Conservation (phyloP, 768 basidiomycete genomes). For the Phaeotremella skinneri region DNA sequence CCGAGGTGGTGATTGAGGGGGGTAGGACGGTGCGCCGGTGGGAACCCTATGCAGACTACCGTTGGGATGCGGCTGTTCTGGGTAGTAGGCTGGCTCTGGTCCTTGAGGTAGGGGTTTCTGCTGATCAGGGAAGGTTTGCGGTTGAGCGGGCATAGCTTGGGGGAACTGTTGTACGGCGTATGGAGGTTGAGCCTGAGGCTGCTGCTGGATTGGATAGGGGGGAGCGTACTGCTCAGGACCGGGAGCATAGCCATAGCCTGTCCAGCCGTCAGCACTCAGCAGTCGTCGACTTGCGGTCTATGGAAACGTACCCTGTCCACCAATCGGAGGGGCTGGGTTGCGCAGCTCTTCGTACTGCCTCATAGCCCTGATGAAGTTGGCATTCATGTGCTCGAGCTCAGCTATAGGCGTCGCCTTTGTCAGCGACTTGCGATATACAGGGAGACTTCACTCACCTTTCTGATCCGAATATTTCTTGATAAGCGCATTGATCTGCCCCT, state of each 20-base stretch:
- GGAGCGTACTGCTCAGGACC: conserved; percentile 33
- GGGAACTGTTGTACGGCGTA: conserved; percentile 26
- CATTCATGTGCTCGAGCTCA: conserved; percentile 90
- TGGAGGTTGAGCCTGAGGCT: conserved; percentile 20
- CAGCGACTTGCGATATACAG: conserved; percentile 4
- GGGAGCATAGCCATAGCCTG: conserved; percentile 40
- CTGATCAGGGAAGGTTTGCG: conserved; percentile 42
- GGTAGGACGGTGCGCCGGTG: conserved; percentile 38
- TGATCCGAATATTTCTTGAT: conserved; percentile 98
- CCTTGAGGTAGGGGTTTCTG: conserved; percentile 46
- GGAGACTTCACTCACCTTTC: conserved; percentile 57
- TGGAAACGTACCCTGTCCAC: conserved; percentile 8
- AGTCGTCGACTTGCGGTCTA: conserved; percentile 9
- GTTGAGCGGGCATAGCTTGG: conserved; percentile 24
- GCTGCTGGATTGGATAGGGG: conserved; percentile 9
- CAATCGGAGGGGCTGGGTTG: conserved; percentile 55
- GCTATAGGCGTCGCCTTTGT: conserved; percentile 63
- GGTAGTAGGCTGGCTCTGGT: conserved; percentile 29
- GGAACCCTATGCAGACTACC: conserved; percentile 44
- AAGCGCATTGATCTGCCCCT: conserved; percentile 92
- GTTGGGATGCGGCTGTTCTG: conserved; percentile 37
- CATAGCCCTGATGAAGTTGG: conserved; percentile 83
- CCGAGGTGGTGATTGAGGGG: conserved; percentile 39
- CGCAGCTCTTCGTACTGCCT: conserved; percentile 91
- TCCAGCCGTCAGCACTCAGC: conserved; percentile 26